These are phyloP conservation scores for Lycium ferocissimum DNA, from an alignment of 257 asterid species.

Conservation along the genomic window DNA sequence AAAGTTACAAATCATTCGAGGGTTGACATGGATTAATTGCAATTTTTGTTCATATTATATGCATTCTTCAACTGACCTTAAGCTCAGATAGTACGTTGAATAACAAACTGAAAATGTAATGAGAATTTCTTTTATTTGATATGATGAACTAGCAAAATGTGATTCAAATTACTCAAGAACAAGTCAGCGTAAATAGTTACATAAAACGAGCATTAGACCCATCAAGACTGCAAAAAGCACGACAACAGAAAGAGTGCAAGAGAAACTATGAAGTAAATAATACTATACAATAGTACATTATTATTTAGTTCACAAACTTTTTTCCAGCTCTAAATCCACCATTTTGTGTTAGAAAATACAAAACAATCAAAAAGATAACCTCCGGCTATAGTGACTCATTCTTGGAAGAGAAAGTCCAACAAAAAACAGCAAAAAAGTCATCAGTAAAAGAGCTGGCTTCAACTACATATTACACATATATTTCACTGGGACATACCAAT, in stretches of 20 bases:
- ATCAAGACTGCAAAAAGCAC: not conserved
- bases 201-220: not conserved
- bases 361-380: conserved; percentile 21
- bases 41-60: not conserved
- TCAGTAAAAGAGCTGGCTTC: conserved; percentile 23
- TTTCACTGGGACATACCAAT: conserved; percentile 1
- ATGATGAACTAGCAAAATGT: not conserved
- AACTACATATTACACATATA: conserved; percentile 14
- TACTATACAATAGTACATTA: conserved; percentile 8
- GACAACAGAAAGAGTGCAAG: not conserved
- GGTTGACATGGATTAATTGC: not conserved
- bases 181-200: not conserved
- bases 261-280: not conserved
- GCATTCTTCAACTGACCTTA: not conserved
- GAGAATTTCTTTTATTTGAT: not conserved
- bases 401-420: not conserved
- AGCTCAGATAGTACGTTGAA: not conserved
- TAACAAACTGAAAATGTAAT: not conserved
- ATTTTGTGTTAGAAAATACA: not conserved
- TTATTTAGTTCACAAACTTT: not conserved
- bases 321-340: conserved; percentile 20
- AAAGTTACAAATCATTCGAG: not conserved
- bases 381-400: conserved; percentile 11
- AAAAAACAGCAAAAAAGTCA: conserved; percentile 20
- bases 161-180: not conserved